Conservation (phyloP, 129 eudicot genomes). For the Flaveria trinervia region DNA sequence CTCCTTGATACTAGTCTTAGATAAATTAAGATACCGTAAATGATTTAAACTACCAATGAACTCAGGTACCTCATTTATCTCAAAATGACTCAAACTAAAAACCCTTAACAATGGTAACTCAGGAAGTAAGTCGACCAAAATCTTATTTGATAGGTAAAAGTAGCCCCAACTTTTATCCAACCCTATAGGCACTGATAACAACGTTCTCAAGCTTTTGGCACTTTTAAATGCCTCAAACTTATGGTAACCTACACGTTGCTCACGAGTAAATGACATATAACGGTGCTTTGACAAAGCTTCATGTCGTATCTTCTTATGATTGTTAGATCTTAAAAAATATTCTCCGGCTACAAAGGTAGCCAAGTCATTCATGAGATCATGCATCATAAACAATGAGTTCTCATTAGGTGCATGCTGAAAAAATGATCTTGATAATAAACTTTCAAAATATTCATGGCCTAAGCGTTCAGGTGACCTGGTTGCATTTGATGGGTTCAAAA, state of each 20-base stretch:
- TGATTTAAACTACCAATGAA: constrained; percentile 16
- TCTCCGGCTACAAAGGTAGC: background rate
- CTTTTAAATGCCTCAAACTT: background rate
- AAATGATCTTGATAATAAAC: background rate
- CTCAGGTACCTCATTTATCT: background rate
- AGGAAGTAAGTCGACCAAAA: constrained; percentile 8
- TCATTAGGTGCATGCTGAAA: background rate
- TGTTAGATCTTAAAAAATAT: background rate
- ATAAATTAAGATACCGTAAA: constrained; percentile 33
- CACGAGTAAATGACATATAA: background rate
- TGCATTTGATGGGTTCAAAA: background rate
- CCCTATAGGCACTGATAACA: background rate
- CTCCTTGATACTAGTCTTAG: constrained; percentile 3
- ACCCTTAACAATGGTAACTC: background rate
- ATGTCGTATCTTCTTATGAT: background rate
- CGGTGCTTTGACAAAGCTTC: background rate
- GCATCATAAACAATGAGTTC: background rate
- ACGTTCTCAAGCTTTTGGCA: background rate
- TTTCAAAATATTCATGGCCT: background rate
- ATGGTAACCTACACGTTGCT: background rate
- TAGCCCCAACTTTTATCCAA: too few relatives aligned
- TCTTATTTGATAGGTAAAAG: background rate
- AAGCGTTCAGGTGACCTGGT: background rate
- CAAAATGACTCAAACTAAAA: constrained; percentile 12
- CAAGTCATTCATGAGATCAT: background rate